phyloP scores from a whole-genome alignment of 1,139 yeast genomes.

The Yamadazyma siamensis region DNA sequence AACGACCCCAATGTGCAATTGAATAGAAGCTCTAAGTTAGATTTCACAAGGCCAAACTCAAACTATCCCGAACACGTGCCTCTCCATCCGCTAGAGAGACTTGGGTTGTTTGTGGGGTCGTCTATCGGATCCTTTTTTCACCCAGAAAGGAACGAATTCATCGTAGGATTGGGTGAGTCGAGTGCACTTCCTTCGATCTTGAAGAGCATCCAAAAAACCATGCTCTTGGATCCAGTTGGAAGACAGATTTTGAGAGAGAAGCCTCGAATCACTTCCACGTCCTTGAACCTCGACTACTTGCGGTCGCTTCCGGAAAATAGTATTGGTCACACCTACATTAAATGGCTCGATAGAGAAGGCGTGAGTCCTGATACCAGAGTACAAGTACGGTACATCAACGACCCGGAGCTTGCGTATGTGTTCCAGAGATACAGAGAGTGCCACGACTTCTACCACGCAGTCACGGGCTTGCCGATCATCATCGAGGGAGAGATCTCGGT shows the following conservation, averaged over 20 bases:
- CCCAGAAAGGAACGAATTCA: constrained; percentile 75
- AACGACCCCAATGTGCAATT: constrained; percentile 31
- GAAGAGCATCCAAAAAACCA: constrained; percentile 57
- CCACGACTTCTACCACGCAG: constrained; percentile 94
- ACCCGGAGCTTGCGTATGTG: constrained; percentile 87
- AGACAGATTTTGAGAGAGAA: constrained; percentile 71
- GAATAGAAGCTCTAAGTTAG: constrained; percentile 24
- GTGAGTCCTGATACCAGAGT: constrained; percentile 94
- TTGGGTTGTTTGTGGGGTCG: constrained; percentile 65
- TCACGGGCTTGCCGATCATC: constrained; percentile 85
- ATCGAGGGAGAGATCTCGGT: constrained; percentile 95
- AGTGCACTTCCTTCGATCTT: constrained; percentile 76
- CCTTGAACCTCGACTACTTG: constrained; percentile 62
- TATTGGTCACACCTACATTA: constrained; percentile 72
- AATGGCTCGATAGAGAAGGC: constrained; percentile 83
- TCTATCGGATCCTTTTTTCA: constrained; percentile 81
- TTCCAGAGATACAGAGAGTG: constrained; percentile 93
- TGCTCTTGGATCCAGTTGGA: constrained; percentile 76
- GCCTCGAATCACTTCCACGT: constrained; percentile 77
- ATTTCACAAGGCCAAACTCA: constrained; percentile 40
- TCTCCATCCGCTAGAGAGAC: constrained; percentile 58
- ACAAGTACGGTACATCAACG: constrained; percentile 80
- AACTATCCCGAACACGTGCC: constrained; percentile 83
- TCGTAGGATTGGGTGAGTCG: constrained; percentile 94
- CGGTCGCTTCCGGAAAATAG: constrained; percentile 64